Base-by-base conservation (phyloP, 768 basidiomycete species). In the Leccinellum luteum region DNA sequence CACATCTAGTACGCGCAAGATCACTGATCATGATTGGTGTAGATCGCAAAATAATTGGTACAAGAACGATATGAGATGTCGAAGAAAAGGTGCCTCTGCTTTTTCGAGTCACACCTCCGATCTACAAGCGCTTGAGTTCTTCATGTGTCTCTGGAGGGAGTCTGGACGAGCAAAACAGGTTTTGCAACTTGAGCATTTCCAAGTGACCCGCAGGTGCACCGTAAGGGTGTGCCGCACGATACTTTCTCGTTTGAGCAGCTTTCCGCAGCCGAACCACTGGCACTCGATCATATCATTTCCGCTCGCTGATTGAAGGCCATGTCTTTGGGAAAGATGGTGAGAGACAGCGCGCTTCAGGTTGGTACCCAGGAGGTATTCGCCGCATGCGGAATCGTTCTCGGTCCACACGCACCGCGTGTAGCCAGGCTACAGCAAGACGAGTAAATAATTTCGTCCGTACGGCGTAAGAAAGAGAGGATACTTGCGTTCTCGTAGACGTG, bases 191-290 rank as follows among this genome's bases (percentile, higher is more conserved):
- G 31, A 3, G 43, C 70, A 72, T 1, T 8, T n/a, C 19, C 57
- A 30, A 0, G 28, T 57, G 19, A 61, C 21, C 12, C 31, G 64
- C 3, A 72, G 23, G 28, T 70, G 69, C 0, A 72, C 66, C 0
- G 62, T 55, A 0, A 68, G 45, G 3, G 70, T 48, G 14, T 72
- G 69, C 6, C 70, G 48, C 4, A 48, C 55, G 6, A 72, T 54
- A 13, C 70, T 70, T 30, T 70, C 69, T 27, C 48, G 58, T 13
- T 71, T 71, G 48, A 71, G 62, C 19, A 35, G 7, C 48, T 60
- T 72, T 8, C 2, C 3, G 15, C 69, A 71, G n/a, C 60, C 55
- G 0, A 27, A 0, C 70, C 69, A 71, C 0, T 0, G 43, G 50
- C 70, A 72, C 27, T 1, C 44, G 23, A 35, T 58, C 0, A 25